Base-by-base conservation (phyloP, 345 rosid species). In the Aquilaria malaccensis region DNA sequence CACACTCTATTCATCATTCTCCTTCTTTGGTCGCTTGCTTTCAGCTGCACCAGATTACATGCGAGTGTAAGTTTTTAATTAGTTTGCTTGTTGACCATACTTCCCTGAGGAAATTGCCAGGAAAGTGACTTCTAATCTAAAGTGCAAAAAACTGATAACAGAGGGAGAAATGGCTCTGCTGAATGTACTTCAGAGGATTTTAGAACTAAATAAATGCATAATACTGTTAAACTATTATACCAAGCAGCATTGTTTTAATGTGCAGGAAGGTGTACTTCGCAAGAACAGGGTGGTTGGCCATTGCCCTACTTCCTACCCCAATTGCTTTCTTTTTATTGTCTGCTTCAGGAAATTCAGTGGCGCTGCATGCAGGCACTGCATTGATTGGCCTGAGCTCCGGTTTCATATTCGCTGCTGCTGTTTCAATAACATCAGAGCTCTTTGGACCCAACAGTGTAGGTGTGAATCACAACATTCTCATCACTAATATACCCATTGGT, bases 11-110 rank as follows among this genome's bases (percentile, higher is more conserved):
- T 88, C 99, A 4, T 74, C 99, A 13, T 90, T 90, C 82, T 94
- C 97, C 51, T 94, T 94, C 81, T 94, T 94, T 9, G 99, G 99
- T n/a, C 86, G 99, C 29, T 65, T 94, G 68, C 88, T 94, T 41
- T 88, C 99, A 0, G 96, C 99, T 11, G 83, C 83, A 51, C 97
- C 96, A 0, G 99, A 94, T 68, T 94, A 87, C 66, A 68, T 94
- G 50, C 83, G 99, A 9, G 72, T 74, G 97, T 90, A 83, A 80
- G 93, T 66, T 0, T 63, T 62, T 50, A 11, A 13, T 10, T 32
- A 10, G 1, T 11, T 22, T 60, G 0, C 43, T 37, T 37, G 5
- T 37, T 37, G 43, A 37, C 7, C 7, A 37, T 37, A 9, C 43
- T 4, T 37, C 43, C 43, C 43, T 37, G 43, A 37, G 7, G 7